phyloP scores from a whole-genome alignment of 1,284 basidiomycete genomes.

The Boletellus deceptivus region DNA sequence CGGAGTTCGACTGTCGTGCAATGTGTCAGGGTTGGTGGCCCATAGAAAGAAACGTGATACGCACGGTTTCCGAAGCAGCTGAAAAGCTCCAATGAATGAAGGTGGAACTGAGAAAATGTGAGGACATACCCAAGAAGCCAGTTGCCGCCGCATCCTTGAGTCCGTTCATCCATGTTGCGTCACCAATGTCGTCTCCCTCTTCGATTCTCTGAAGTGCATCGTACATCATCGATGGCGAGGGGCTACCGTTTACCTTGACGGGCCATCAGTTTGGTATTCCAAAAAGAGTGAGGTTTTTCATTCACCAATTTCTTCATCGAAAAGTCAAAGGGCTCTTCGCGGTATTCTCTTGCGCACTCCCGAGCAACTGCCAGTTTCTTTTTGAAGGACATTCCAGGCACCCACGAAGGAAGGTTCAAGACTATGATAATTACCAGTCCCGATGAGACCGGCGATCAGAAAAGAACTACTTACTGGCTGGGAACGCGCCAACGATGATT shows the following conservation, averaged over 20 bases:
- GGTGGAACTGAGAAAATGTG: background rate
- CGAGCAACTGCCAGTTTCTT: background rate
- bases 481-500: background rate
- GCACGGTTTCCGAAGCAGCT: conserved; percentile 1
- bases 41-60: background rate
- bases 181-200: background rate
- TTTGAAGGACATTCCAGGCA: conserved; percentile 1
- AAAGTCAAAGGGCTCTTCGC: background rate
- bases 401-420: background rate
- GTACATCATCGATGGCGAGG: background rate
- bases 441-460: background rate
- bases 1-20: background rate
- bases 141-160: background rate
- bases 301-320: background rate
- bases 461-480: background rate
- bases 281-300: background rate
- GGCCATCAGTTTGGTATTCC: background rate
- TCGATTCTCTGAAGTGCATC: background rate
- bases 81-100: background rate
- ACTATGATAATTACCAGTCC: background rate
- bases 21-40: background rate
- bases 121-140: background rate
- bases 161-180: background rate
- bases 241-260: background rate
- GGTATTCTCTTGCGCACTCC: background rate